Evolutionary conservation across 2,329 filamentous ascomycete species (phyloP).

Genomic region (Aaosphaeria pasadenensis): DNA sequence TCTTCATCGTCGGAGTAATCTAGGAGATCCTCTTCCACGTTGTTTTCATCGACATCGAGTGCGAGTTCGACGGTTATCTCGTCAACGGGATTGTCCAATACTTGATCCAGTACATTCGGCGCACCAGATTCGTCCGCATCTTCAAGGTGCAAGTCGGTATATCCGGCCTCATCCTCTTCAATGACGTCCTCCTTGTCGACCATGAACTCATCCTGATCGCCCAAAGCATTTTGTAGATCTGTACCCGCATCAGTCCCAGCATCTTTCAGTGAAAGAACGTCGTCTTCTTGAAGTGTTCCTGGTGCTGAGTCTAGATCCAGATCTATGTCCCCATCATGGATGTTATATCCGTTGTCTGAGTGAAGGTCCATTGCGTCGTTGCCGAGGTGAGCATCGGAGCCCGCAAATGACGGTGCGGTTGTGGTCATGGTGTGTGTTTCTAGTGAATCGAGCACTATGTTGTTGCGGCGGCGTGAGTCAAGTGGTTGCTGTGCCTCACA

Average conservation of each 20-base stretch:
- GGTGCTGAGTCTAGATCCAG: constrained; percentile 46
- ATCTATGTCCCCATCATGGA: constrained; percentile 59
- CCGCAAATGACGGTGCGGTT: constrained; percentile 15
- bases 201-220: constrained; percentile 35
- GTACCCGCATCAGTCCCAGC: constrained; percentile 24
- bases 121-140: neutral
- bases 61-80: no score
- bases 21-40: constrained; percentile 18
- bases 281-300: constrained; percentile 38
- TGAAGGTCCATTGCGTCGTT: constrained; percentile 59
- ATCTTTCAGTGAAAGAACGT: constrained; percentile 59
- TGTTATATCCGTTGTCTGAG: constrained; percentile 43
- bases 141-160: constrained; percentile 2
- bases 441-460: no score
- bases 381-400: constrained; percentile 34
- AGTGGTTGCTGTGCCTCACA: no score
- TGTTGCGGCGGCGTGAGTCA: no score
- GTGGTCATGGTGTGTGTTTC: constrained; percentile 18
- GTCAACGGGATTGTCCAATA: neutral
- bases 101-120: neutral
- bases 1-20: constrained; percentile 34
- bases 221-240: constrained; percentile 9
- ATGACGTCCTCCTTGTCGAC: constrained; percentile 32
- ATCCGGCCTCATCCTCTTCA: constrained; percentile 3
- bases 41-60: constrained; percentile 1